Conservation (phyloP, 495 filamentous ascomycete species). For the Friedmanniomyces simplex region DNA sequence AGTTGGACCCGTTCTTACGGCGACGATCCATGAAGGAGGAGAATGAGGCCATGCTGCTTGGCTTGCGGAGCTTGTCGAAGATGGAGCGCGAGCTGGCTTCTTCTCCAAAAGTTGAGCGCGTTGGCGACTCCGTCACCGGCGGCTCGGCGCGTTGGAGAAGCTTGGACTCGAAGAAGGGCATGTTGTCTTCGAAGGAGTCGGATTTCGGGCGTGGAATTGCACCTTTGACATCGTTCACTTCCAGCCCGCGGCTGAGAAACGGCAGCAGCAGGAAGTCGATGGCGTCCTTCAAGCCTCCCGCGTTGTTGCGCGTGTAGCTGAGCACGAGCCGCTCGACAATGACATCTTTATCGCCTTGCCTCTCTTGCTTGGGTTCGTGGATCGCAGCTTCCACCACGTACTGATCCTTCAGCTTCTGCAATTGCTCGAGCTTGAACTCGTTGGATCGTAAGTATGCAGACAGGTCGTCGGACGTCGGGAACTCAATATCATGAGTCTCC, state of each 20-base stretch:
- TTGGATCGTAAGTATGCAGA: conserved; percentile 66
- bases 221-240: conserved; percentile 78
- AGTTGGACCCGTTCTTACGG: conserved; percentile 82
- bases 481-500: conserved; percentile 80
- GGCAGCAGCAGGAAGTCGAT: conserved; percentile 85
- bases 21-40: conserved; percentile 82
- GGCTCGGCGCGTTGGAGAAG: conserved; percentile 81
- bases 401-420: conserved; percentile 74
- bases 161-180: conserved; percentile 94
- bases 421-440: conserved; percentile 66
- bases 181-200: conserved; percentile 93
- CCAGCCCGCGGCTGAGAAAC: conserved; percentile 72
- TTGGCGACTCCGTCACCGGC: conserved; percentile 72
- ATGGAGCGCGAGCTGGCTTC: conserved; percentile 65
- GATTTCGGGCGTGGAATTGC: conserved; percentile 93
- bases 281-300: conserved; percentile 87
- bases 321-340: conserved; percentile 46
- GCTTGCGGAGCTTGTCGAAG: conserved; percentile 82
- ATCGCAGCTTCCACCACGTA: conserved; percentile 81
- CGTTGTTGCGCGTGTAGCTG: conserved; percentile 91
- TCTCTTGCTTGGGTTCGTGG: conserved; percentile 31
- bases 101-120: conserved; percentile 64
- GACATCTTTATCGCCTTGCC: conserved; percentile 24
- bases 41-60: conserved; percentile 84
- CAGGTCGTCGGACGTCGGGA: conserved; percentile 62